These are phyloP conservation scores for Rhizopogon roseolus DNA, from an alignment of 768 basidiomycete genomes.

Conservation along the genomic window DNA sequence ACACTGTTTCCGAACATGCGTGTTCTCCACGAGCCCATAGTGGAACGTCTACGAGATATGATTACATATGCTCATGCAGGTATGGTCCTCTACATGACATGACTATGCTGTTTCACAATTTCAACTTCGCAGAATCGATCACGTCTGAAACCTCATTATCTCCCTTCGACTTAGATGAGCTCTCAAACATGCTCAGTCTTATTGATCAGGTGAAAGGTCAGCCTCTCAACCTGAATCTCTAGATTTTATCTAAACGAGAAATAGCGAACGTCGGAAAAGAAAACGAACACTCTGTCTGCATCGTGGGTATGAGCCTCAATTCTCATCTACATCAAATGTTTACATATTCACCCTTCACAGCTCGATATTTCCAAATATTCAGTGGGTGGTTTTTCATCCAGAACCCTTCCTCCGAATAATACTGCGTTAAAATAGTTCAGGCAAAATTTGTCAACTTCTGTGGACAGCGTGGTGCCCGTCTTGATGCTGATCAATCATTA, in stretches of 20 bases:
- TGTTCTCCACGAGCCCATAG: background rate
- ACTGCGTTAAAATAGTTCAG: slow-evolving; percentile 10
- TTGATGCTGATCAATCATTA: slow-evolving; percentile 23
- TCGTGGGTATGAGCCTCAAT: slow-evolving; percentile 1
- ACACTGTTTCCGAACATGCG: slow-evolving; percentile 10
- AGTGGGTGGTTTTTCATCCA: background rate
- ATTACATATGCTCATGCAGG: slow-evolving; percentile 7
- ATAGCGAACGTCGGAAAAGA: background rate
- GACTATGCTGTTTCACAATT: background rate
- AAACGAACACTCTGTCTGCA: slow-evolving; percentile 7
- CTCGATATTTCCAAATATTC: slow-evolving; percentile 4
- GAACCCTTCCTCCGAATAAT: background rate
- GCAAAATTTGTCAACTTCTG: slow-evolving; percentile 30
- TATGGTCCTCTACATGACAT: background rate
- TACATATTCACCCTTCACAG: background rate
- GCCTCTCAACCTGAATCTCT: background rate
- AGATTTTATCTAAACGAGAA: background rate
- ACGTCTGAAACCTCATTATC: slow-evolving; percentile 35
- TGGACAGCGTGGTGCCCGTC: slow-evolving; percentile 33
- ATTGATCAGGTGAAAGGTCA: slow-evolving; percentile 29
- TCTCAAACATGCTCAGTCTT: slow-evolving; percentile 31
- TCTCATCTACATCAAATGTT: background rate
- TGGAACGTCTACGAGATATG: slow-evolving; percentile 2
- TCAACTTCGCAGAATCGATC: slow-evolving; percentile 27
- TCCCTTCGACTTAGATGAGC: slow-evolving; percentile 30